phyloP scores from a whole-genome alignment of 2,329 filamentous ascomycete genomes.

The Phyllosticta citribraziliensis region DNA sequence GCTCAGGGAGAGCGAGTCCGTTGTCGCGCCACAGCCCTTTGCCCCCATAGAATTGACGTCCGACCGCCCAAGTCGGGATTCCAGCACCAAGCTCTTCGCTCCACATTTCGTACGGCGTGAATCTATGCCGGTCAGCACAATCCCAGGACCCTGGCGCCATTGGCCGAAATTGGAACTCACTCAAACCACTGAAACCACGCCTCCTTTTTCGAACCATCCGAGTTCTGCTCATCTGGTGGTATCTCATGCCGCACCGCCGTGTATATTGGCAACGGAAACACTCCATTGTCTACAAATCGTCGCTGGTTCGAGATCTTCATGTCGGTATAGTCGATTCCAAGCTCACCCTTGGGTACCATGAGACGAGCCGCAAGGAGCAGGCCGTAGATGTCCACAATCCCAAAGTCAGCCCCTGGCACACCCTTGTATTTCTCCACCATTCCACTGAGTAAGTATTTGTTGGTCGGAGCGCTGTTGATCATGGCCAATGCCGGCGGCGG shows the following conservation, averaged over 20 bases:
- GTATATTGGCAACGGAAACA: constrained; percentile 86
- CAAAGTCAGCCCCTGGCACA: constrained; percentile 69
- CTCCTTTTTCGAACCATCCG: constrained; percentile 41
- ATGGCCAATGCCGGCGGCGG: constrained; percentile 74
- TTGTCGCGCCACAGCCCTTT: constrained; percentile 52
- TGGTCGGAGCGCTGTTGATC: constrained; percentile 81
- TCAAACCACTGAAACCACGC: constrained; percentile 99
- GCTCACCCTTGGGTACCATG: constrained; percentile 75
- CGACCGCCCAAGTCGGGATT: constrained; percentile 90
- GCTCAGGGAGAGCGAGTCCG: constrained; percentile 67
- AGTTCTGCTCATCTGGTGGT: constrained; percentile 45
- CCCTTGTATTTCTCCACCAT: constrained; percentile 87
- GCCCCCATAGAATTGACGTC: constrained; percentile 70
- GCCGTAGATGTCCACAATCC: constrained; percentile 88
- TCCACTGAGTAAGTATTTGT: constrained; percentile 80
- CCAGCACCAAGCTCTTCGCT: constrained; percentile 86
- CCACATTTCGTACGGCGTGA: constrained; percentile 86
- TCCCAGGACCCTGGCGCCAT: not conserved
- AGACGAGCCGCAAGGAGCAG: constrained; percentile 74
- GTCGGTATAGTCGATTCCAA: constrained; percentile 65
- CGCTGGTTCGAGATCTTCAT: constrained; percentile 87
- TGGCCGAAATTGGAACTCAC: constrained; percentile 33
- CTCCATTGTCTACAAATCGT: constrained; percentile 63
- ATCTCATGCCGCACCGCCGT: constrained; percentile 95
- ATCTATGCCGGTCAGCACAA: constrained; percentile 15